Evolutionary conservation across 164 flowering plant genomes (phyloP), one percentile per base, ranked within the genome.

Genomic region (Berberis vulgaris): DNA sequence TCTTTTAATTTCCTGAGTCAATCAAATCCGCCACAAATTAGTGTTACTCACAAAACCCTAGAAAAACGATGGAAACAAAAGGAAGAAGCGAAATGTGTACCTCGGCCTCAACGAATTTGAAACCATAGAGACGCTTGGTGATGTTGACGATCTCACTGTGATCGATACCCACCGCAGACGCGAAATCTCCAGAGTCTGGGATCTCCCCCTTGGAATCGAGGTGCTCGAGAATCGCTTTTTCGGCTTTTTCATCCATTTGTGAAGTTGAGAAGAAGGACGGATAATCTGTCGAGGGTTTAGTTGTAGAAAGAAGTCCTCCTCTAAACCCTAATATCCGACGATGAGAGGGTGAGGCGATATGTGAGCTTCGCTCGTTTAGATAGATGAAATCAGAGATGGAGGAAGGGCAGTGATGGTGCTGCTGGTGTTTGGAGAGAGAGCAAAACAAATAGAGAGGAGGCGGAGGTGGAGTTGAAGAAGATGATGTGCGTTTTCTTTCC

Each of bases 121-220:
- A 87, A 7, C 91, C 97, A 56, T 81, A 74, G 67, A 94, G 96
- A 57, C 96, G 87, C 77, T 84, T 91, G 78, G 86, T 72, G 72
- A 82, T 73, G 63, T 86, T 89, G 68, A 85, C 84, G 66, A 94
- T 71, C 4, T 81, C 89, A 45, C 74, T 77, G 73, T 94, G 97
- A 46, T 81, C 85, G 67, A 91, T 49, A 3, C 83, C 84, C 3
- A 13, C 54, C 5, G 77, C 72, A 4, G 70, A 43, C 0, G 99
- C 84, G 61, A 94, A 94, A 9, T 71, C 60, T 0, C 96, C 89
- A 1, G 99, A 94, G 71, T 94, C 86, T 1, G 79, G 11, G 39
- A 94, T 86, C 61, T 82, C 80, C 1, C 78, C 84, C 49, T 84
- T 72, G 9, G 77, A 65, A 50, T 79, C 66, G 5, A 91, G 75